Evolutionary conservation across 305 asterid genomes (phyloP), one percentile per base, ranked within the genome.

Genomic region (Fraxinus xanthoxyloides): DNA sequence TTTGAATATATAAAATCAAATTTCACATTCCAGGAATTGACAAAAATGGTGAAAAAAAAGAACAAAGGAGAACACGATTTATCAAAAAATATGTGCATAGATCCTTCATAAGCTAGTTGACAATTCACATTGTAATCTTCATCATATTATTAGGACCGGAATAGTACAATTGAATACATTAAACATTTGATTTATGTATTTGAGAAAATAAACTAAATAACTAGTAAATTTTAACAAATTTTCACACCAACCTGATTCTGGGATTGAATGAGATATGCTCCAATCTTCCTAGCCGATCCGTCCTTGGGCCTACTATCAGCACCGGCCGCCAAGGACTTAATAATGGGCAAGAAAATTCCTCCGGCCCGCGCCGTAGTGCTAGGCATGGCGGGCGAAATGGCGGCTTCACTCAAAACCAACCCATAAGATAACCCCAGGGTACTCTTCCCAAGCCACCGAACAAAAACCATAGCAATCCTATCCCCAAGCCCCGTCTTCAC

Each of bases 401-500:
- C 87, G 0, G 89, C 91, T 86, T 94, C 99, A 7, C 97, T 94
- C 35, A 94, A 63, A 21, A 87, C 89, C 76, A 95, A 83, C 2
- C 99, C 99, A 76, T 95, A 94, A 15, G 97, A 87, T 65, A 95
- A 70, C 0, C 98, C 96, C 82, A 95, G 72, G 9, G 97, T 92
- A 73, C 89, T 87, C 87, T 87, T 95, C 77, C 99, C 99, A 2
- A 95, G 86, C 90, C 85, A 85, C 77, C 94, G 38, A 1, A 94
- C 99, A 72, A 95, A 95, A 0, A 85, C 38, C 92, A 93, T 85
- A 1, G 98, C 97, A 21, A 94, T 85, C 85, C 99, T 87, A 70
- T 95, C 97, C 4, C 99, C 99, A 0, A 95, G 92, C 6, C 99
- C 98, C 0, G 99, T 95, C 78, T 95, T 93, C 63, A 93, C 91